A percentile compares a stretch with the other conserved stretches of the same genome.
These are phyloP conservation scores for Ilyonectria sp. DNA, from an alignment of 2,329 filamentous ascomycete genomes.

Conservation along the genomic window DNA sequence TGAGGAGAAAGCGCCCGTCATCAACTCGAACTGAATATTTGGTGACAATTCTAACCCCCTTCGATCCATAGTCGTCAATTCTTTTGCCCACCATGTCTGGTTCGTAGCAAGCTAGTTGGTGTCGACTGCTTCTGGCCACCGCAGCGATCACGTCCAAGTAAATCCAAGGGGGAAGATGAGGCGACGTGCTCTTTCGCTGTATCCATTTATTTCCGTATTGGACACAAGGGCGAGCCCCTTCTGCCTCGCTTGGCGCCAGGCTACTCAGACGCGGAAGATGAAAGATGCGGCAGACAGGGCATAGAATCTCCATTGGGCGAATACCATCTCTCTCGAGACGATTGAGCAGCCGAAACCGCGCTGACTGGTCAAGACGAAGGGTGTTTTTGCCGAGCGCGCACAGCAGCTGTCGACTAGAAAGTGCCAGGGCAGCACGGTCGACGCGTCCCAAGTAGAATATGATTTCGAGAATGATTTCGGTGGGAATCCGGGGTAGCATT, in stretches of 20 bases:
- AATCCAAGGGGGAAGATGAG: background rate
- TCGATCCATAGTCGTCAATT: no score
- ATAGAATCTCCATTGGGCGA: background rate
- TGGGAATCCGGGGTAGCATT: background rate
- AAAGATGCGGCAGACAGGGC: background rate
- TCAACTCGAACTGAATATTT: background rate
- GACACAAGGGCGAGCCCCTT: background rate
- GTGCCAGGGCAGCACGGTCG: background rate
- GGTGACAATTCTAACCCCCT: no score
- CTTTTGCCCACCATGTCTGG: background rate
- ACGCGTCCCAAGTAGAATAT: background rate
- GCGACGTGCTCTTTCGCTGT: background rate
- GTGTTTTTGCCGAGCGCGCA: background rate
- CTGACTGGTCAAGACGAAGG: background rate
- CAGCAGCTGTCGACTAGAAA: background rate
- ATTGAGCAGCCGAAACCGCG: background rate
- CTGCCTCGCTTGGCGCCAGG: background rate
- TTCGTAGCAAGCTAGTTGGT: background rate
- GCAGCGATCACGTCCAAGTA: background rate
- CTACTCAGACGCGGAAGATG: background rate
- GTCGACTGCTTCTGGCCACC: background rate
- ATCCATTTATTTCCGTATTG: background rate
- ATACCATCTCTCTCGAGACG: background rate
- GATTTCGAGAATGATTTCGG: background rate
- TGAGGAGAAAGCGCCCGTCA: background rate